A percentile compares a stretch with the other conserved stretches of the same genome.
Evolutionary conservation across 106 monocot genomes (phyloP).

Genomic region (Gastrodia elata): DNA sequence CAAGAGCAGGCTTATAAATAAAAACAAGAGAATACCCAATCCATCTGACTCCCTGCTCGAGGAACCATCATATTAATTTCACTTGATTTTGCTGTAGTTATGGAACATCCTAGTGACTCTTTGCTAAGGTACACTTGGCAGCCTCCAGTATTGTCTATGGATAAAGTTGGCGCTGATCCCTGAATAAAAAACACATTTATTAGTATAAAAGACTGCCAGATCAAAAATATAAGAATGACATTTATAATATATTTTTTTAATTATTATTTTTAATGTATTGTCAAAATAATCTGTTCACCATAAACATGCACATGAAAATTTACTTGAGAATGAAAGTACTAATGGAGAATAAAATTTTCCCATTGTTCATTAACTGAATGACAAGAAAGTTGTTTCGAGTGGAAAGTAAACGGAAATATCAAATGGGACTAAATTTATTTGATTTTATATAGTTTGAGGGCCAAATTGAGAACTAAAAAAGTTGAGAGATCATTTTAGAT

Average conservation of each 20-base stretch:
- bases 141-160: constrained; percentile 69
- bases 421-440: too few species aligned
- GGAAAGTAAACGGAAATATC: too few species aligned
- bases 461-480: too few species aligned
- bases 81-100: constrained; percentile 84
- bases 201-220: background rate
- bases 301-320: background rate
- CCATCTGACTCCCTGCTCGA: constrained; percentile 35
- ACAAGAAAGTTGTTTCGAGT: too few species aligned
- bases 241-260: too few species aligned
- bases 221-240: background rate
- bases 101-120: constrained; percentile 53
- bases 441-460: too few species aligned
- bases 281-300: background rate
- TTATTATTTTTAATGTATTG: background rate
- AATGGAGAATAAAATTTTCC: too few species aligned
- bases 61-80: constrained; percentile 74
- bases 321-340: too few species aligned
- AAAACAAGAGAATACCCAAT: constrained; percentile 42
- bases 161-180: constrained; percentile 84
- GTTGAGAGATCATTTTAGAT: too few species aligned
- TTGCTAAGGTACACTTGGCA: constrained; percentile 78
- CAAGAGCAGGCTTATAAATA: background rate
- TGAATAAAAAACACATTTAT: constrained; percentile 14
- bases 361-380: too few species aligned